A percentile compares a stretch with the other conserved stretches of the same genome.
phyloP scores from a whole-genome alignment of 2,329 filamentous ascomycete species.

The Cladophialophora immunda region DNA sequence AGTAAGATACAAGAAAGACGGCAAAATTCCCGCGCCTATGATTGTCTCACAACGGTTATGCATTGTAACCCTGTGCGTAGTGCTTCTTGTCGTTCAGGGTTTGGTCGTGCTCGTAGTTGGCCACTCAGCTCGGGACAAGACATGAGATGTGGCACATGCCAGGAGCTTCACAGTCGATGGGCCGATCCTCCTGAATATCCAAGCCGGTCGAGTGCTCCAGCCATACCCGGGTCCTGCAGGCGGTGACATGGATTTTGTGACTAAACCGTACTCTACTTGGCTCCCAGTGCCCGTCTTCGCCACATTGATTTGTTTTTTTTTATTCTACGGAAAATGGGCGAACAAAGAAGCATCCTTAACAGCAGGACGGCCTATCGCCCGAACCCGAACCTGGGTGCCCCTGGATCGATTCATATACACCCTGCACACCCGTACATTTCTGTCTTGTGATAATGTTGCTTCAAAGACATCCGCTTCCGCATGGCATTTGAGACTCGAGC shows the following conservation, averaged over 20 bases:
- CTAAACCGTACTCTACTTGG: neutral
- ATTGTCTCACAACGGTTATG: slow-evolving; percentile 26
- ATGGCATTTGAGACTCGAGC: slow-evolving; percentile 10
- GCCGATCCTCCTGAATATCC: slow-evolving; percentile 30
- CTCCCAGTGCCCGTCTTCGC: neutral
- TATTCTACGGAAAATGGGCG: neutral
- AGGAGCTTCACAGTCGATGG: neutral
- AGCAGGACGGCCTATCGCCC: neutral
- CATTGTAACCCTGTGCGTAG: neutral
- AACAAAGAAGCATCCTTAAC: neutral
- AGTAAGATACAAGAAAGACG: slow-evolving; percentile 16
- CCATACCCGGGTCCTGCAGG: slow-evolving; percentile 14
- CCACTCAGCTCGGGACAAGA: slow-evolving; percentile 10
- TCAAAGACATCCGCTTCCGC: neutral
- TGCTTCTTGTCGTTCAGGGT: neutral
- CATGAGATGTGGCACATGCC: slow-evolving; percentile 29
- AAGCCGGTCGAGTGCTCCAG: slow-evolving; percentile 11
- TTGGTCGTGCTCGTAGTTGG: neutral
- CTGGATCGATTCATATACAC: neutral
- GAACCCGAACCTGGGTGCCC: neutral
- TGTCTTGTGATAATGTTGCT: neutral
- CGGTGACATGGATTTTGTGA: slow-evolving; percentile 13
- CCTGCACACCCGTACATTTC: neutral
- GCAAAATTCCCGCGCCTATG: slow-evolving; percentile 14
- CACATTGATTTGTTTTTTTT: slow-evolving; percentile 1